phyloP scores from a whole-genome alignment of 2,329 filamentous ascomycete species.

The Triangularia setosa region DNA sequence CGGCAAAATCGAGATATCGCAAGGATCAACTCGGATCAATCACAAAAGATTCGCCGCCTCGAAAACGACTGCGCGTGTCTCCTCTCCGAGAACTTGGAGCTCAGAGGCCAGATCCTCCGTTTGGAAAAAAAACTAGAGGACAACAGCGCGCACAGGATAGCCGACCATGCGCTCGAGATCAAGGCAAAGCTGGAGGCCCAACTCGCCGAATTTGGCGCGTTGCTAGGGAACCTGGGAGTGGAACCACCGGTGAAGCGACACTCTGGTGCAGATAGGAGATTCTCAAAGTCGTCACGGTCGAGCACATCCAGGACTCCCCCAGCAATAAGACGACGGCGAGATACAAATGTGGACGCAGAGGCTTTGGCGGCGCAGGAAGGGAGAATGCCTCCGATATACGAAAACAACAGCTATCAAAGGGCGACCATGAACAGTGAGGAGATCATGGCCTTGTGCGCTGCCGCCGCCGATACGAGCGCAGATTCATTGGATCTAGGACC shows the following conservation, averaged over 20 bases:
- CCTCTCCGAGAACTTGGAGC: conserved; percentile 72
- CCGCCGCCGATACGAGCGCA: conserved; percentile 41
- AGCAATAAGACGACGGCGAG: conserved; percentile 50
- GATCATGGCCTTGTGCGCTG: conserved; percentile 55
- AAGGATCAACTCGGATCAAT: conserved; percentile 72
- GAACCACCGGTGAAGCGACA: conserved; percentile 53
- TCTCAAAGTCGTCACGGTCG: conserved; percentile 32
- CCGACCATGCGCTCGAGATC: conserved; percentile 65
- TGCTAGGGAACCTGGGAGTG: conserved; percentile 63
- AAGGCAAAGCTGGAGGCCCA: conserved; percentile 69
- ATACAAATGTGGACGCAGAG: conserved; percentile 54
- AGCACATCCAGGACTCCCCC: conserved; percentile 42
- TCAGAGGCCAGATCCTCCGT: conserved; percentile 66
- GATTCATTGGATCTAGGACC: conserved; percentile 68
- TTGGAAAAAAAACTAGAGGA: conserved; percentile 65
- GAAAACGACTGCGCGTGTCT: conserved; percentile 72
- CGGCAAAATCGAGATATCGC: conserved; percentile 83
- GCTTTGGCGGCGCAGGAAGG: conserved; percentile 48
- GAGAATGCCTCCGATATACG: conserved; percentile 62
- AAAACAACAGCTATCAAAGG: conserved; percentile 65
- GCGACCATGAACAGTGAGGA: conserved; percentile 61
- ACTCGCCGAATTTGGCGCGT: conserved; percentile 62
- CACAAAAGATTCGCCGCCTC: conserved; percentile 69
- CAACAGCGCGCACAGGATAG: conserved; percentile 54
- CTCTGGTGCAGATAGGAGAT: conserved; percentile 39